Conservation (phyloP, 768 basidiomycete genomes). For the Epithele typhae region DNA sequence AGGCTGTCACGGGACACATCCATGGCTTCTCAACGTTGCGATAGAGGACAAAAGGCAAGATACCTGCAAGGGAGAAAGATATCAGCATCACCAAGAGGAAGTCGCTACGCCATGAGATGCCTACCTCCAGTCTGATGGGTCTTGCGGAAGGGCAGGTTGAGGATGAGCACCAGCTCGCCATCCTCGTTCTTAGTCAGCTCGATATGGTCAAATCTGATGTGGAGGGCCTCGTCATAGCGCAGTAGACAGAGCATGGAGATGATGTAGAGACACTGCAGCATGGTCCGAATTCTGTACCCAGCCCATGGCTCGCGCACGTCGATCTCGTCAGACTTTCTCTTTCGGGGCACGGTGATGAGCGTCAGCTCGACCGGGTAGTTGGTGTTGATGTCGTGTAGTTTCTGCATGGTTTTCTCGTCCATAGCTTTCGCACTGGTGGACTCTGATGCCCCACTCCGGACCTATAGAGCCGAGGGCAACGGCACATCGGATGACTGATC, state of each 20-base stretch:
- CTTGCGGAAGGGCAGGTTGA: conserved; percentile 17
- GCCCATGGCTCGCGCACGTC: conserved; percentile 13
- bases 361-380: not conserved
- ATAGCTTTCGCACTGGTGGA: conserved; percentile 24
- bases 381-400: conserved; percentile 14
- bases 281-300: conserved; percentile 15
- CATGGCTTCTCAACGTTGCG: too few species aligned
- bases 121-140: conserved; percentile 21
- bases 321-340: not conserved
- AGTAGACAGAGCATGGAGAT: conserved; percentile 21
- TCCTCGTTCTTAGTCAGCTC: not conserved
- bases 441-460: too few species aligned
- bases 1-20: too few species aligned
- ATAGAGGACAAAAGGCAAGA: too few species aligned
- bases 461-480: too few species aligned
- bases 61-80: too few species aligned
- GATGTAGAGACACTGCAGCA: conserved; percentile 18
- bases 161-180: not conserved
- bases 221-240: conserved; percentile 21
- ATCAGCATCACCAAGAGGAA: too few species aligned
- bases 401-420: conserved; percentile 15
- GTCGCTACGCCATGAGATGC: too few species aligned
- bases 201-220: conserved; percentile 18
- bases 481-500: too few species aligned
- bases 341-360: too few species aligned